Percentiles rank a stretch among this genome's conserved stretches.
Evolutionary conservation across 768 basidiomycete species (phyloP).

Genomic region (Kwoniella mangroviensis): DNA sequence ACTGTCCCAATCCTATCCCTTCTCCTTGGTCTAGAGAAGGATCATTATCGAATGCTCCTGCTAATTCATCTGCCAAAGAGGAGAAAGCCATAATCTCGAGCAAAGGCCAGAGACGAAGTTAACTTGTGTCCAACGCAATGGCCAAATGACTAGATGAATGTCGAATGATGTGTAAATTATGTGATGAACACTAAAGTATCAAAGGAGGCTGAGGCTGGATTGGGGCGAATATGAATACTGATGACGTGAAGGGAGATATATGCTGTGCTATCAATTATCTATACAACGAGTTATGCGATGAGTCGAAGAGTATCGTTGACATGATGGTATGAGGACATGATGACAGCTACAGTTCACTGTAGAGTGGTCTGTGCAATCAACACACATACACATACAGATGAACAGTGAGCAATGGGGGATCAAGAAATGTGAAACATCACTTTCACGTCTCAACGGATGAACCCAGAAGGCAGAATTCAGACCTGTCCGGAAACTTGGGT

Average conservation of each 20-base stretch:
- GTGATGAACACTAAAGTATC: background rate
- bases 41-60: conserved; percentile 8
- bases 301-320: background rate
- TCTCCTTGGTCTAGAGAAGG: background rate
- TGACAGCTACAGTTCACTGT: background rate
- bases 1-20: background rate
- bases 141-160: background rate
- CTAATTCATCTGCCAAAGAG: conserved; percentile 23
- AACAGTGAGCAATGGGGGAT: background rate
- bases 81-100: conserved; percentile 7
- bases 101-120: too few species aligned
- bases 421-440: background rate
- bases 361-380: background rate
- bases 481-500: too few species aligned
- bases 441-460: background rate
- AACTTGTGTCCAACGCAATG: background rate
- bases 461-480: too few species aligned
- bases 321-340: background rate
- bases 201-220: background rate
- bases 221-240: background rate
- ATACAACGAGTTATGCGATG: background rate
- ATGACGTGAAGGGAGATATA: too few species aligned
- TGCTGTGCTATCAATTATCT: background rate
- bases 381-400: background rate
- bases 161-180: too few species aligned